A percentile compares a stretch with the other conserved stretches of the same genome.
These are phyloP conservation scores for Russula vinacea DNA, from an alignment of 768 basidiomycete genomes.

Conservation along the genomic window DNA sequence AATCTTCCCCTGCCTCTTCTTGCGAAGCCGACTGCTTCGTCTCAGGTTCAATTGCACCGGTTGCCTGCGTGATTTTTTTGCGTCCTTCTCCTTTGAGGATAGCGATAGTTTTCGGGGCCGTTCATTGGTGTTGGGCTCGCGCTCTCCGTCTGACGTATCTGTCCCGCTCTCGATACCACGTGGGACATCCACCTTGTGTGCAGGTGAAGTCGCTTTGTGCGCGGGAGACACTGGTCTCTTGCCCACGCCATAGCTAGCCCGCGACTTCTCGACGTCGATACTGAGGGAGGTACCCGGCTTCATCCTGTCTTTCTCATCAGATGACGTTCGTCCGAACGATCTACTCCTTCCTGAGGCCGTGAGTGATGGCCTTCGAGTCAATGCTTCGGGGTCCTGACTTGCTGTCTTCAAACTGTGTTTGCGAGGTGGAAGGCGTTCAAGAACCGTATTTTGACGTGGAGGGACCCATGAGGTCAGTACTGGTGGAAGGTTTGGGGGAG, in stretches of 20 bases:
- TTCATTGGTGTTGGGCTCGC: conserved; percentile 38
- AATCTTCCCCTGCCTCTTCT: conserved; percentile 29
- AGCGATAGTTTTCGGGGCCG: conserved; percentile 7
- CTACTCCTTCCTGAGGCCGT: not conserved
- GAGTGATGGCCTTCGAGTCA: not conserved
- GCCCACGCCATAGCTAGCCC: conserved; percentile 5
- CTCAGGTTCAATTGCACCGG: conserved; percentile 38
- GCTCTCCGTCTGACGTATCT: conserved; percentile 59
- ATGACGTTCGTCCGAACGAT: conserved; percentile 32
- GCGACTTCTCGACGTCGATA: conserved; percentile 36
- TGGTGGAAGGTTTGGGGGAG: not conserved
- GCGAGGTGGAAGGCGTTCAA: conserved; percentile 29
- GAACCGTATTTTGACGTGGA: conserved; percentile 26
- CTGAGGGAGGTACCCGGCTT: conserved; percentile 32
- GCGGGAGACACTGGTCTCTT: conserved; percentile 34
- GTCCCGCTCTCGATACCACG: conserved; percentile 70
- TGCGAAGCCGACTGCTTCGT: conserved; percentile 29
- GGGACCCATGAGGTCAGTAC: conserved; percentile 34
- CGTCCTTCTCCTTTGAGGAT: conserved; percentile 11
- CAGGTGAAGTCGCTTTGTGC: conserved; percentile 51
- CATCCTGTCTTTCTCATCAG: conserved; percentile 32
- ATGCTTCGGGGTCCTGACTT: conserved; percentile 3
- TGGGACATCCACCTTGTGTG: conserved; percentile 66
- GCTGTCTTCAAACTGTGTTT: conserved; percentile 23
- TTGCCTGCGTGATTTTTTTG: conserved; percentile 20